Evolutionary conservation across 345 rosid genomes (phyloP), one percentile per base, ranked within the genome.

Genomic region (Pelargonium nanum): DNA sequence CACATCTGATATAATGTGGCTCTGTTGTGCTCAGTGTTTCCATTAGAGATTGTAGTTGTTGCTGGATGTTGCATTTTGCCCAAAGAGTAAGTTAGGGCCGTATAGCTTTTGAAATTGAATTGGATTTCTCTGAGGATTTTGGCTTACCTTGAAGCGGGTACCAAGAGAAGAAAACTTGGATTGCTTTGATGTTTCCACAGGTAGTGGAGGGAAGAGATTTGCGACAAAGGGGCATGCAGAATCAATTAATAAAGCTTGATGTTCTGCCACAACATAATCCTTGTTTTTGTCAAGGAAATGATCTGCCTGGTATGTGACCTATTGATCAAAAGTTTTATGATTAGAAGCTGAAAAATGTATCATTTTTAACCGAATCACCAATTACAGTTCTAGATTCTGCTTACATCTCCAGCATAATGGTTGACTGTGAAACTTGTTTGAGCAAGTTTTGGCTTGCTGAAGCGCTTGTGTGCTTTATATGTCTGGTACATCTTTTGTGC

Each of bases 381-480:
- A 40, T 1, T 9, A 40, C 15, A 40, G n/a, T 9, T 40, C 6
- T 30, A 10, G 48, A 40, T 6, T 40, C 16, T 40, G 9, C 48
- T 40, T 73, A 89, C 98, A 72, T 93, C 98, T 75, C 99, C 99
- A 61, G 99, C 97, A 76, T 93, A 93, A 80, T 93, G 99, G 21
- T 79, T 74, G 22, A 93, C 75, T 28, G 91, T 77, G 64, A 93
- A 93, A 81, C 87, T 96, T 21, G 99, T 93, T 52, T 94, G 89
- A 25, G 99, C 89, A 59, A 93, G 69, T 73, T 92, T 89, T 57
- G 99, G 99, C 72, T 93, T 93, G 78, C 89, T 70, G 68, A 93
- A 93, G 20, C 99, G 83, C 87, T 93, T 89, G 80, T 87, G 84
- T 34, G 1, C 24, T 74, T 85, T 89, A 70, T 87, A 93, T 59